A percentile compares a stretch with the other conserved stretches of the same genome.
These are phyloP conservation scores for Coniferiporia sulphurascens DNA, from an alignment of 1,284 basidiomycete species.

Conservation along the genomic window DNA sequence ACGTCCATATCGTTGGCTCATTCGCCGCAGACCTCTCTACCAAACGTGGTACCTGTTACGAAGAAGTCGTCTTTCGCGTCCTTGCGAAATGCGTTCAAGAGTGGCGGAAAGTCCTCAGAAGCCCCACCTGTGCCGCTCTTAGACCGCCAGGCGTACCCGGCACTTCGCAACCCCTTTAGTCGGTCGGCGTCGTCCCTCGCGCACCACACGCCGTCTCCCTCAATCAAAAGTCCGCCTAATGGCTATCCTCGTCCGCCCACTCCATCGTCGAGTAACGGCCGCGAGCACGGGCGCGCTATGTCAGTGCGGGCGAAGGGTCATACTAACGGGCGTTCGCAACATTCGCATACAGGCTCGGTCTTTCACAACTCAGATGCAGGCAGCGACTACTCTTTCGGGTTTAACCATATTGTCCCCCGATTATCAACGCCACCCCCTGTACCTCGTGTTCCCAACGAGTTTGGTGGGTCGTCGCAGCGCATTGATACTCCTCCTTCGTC, in stretches of 20 bases:
- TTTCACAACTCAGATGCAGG: slow-evolving; percentile 65
- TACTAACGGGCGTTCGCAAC: slow-evolving; percentile 57
- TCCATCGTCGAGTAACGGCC: slow-evolving; percentile 42
- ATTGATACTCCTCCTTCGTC: slow-evolving; percentile 47
- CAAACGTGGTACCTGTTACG: slow-evolving; percentile 54
- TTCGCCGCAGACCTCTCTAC: slow-evolving; percentile 64
- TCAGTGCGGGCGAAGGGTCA: slow-evolving; percentile 49
- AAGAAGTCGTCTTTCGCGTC: slow-evolving; percentile 86
- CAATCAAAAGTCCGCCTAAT: slow-evolving; percentile 39
- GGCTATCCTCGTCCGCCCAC: slow-evolving; percentile 57
- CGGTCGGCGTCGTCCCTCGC: slow-evolving; percentile 70
- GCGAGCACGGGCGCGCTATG: slow-evolving; percentile 34
- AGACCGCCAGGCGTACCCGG: slow-evolving; percentile 61
- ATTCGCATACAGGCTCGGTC: slow-evolving; percentile 68
- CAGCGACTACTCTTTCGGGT: slow-evolving; percentile 55
- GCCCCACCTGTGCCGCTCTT: slow-evolving; percentile 63
- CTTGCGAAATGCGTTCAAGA: slow-evolving; percentile 85
- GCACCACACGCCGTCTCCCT: slow-evolving; percentile 29
- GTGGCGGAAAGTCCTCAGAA: slow-evolving; percentile 45
- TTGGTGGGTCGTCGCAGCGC: slow-evolving; percentile 37
- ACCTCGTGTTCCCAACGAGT: slow-evolving; percentile 62
- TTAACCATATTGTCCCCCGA: slow-evolving; percentile 30
- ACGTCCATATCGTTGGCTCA: slow-evolving; percentile 54
- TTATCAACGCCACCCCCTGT: slow-evolving; percentile 66
- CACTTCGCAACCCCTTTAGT: slow-evolving; percentile 73